Percentiles rank a stretch among this genome's conserved stretches.
phyloP scores from a whole-genome alignment of 495 filamentous ascomycete genomes.

The Clavariopsis aquatica region DNA sequence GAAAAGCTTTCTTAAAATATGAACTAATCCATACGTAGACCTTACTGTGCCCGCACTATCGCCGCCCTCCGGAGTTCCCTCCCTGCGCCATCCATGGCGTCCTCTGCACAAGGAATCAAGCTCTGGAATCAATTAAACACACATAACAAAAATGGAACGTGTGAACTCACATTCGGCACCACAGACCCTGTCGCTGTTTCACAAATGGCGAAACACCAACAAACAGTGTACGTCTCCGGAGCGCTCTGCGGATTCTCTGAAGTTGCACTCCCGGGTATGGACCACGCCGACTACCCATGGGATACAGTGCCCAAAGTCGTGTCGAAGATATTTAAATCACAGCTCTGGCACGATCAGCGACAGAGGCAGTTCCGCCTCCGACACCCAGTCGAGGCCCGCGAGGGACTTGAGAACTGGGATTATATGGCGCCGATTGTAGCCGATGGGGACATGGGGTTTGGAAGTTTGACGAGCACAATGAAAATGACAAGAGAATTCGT shows the following conservation, averaged over 20 bases:
- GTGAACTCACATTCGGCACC: conserved; percentile 38
- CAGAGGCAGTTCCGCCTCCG: conserved; percentile 35
- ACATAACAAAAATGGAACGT: conserved; percentile 32
- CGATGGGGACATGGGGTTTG: conserved; percentile 40
- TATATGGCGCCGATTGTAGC: conserved; percentile 38
- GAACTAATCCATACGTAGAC: not conserved
- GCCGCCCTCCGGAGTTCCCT: conserved; percentile 14
- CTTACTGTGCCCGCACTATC: conserved; percentile 15
- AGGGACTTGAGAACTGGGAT: conserved; percentile 34
- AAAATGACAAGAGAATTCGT: conserved; percentile 39
- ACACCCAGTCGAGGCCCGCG: conserved; percentile 28
- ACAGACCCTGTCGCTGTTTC: conserved; percentile 35
- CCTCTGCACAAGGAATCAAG: conserved; percentile 16
- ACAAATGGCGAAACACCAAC: conserved; percentile 39
- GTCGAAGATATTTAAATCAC: conserved; percentile 34
- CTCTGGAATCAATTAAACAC: conserved; percentile 33
- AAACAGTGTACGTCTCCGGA: conserved; percentile 37
- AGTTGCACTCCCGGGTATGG: conserved; percentile 35
- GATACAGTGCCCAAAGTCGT: conserved; percentile 40
- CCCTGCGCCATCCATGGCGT: not conserved
- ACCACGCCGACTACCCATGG: conserved; percentile 36
- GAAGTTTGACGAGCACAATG: conserved; percentile 34
- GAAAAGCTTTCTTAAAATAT: not conserved
- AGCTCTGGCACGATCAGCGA: conserved; percentile 36
- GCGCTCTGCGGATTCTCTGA: conserved; percentile 40